phyloP scores from a whole-genome alignment of 805 yeast species.

The Metschnikowia dekortorum region DNA sequence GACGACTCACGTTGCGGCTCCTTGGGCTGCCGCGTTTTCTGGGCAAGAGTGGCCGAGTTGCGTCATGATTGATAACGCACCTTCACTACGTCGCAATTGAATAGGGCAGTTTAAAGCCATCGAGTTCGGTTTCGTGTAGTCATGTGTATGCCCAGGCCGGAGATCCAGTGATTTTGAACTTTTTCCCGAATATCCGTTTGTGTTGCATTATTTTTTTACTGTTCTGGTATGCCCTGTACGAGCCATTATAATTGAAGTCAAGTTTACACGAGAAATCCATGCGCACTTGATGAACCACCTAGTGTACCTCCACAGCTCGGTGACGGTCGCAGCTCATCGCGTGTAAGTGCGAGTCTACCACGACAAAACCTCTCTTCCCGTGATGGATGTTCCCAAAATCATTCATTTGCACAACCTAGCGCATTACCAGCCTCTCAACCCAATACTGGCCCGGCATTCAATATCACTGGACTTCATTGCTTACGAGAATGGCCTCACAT shows the following conservation, averaged over 20 bases:
- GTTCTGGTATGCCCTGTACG: too few relatives aligned
- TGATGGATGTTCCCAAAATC: conserved; percentile 9
- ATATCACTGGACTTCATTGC: conserved; percentile 19
- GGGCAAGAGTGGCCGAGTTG: neutral
- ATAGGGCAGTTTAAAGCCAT: too few relatives aligned
- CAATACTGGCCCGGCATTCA: conserved; percentile 25
- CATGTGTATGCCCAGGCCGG: too few relatives aligned
- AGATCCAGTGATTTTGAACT: too few relatives aligned
- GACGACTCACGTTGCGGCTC: neutral
- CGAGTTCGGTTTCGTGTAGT: too few relatives aligned
- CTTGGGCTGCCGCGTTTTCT: neutral
- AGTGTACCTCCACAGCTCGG: neutral
- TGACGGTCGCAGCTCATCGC: neutral
- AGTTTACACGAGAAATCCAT: too few relatives aligned
- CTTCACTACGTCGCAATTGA: too few relatives aligned
- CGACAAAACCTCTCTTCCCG: neutral
- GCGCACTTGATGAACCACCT: neutral
- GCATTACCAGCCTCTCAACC: conserved; percentile 23
- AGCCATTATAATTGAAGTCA: too few relatives aligned
- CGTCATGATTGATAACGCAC: too few relatives aligned
- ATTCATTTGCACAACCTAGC: conserved; percentile 28
- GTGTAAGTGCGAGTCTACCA: neutral
- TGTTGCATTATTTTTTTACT: too few relatives aligned
- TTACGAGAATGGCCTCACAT: conserved; percentile 22
- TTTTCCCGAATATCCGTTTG: too few relatives aligned